Conservation (phyloP, 2,329 filamentous ascomycete species). For the Diaporthe sp. region DNA sequence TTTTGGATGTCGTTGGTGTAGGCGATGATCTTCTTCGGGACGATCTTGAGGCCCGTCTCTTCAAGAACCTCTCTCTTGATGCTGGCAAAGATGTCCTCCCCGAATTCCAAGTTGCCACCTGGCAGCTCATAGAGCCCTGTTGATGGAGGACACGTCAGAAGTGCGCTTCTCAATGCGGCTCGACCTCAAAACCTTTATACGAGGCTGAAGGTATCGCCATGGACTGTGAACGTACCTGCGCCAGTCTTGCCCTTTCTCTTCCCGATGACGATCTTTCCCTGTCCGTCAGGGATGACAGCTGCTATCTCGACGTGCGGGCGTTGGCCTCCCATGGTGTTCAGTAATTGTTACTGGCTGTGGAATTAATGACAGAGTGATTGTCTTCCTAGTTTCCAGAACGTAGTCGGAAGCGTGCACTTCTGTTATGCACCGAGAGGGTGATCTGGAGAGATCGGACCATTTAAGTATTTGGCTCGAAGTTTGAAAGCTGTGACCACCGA, state of each 20-base stretch:
- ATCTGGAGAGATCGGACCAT: neutral
- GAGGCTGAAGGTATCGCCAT: rapidly evolving
- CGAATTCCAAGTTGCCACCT: constrained; percentile 81
- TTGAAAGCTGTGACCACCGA: neutral
- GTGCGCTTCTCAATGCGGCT: neutral
- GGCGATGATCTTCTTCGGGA: constrained; percentile 65
- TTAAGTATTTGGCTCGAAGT: constrained; percentile 1
- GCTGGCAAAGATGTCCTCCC: constrained; percentile 73
- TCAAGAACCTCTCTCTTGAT: constrained; percentile 77
- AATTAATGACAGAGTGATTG: no score
- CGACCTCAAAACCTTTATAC: no score
- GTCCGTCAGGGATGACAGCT: constrained; percentile 54
- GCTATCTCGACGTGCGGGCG: constrained; percentile 59
- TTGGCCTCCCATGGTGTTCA: neutral
- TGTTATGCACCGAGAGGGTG: no score
- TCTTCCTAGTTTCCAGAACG: neutral
- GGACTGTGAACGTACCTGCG: constrained; percentile 50
- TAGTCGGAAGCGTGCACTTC: neutral
- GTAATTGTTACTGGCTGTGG: neutral
- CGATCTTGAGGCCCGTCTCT: constrained; percentile 75
- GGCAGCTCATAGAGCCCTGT: constrained; percentile 69
- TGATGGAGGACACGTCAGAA: neutral
- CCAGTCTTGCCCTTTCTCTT: constrained; percentile 61
- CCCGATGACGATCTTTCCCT: constrained; percentile 57
- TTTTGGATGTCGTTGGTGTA: constrained; percentile 78